Base-by-base conservation (phyloP, 164 flowering plant genomes). In the Vitis riparia region DNA sequence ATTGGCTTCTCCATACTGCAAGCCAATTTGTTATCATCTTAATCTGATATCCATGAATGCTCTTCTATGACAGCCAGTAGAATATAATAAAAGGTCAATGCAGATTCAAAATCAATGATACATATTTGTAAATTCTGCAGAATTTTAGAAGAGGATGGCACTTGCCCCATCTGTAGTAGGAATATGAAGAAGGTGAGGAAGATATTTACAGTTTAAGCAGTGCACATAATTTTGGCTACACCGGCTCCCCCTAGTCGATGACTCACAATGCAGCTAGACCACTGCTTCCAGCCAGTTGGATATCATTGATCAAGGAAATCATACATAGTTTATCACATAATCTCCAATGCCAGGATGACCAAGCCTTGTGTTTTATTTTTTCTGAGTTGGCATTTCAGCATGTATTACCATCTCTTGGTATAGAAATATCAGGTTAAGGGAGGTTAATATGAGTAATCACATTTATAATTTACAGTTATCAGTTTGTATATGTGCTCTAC, bases 101-200 rank as follows among this genome's bases (percentile, higher is more conserved):
- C 66, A 48, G 37, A 17, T 48, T 11, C 6, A 60, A 11, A 15
- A 15, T 63, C 55, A 50, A 11, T 63, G 29, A 49, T 50, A 17
- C n/a, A 63, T 56, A 3, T 27, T n/a, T 47, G 62, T 55, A 51
- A 49, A 13, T 23, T 51, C 49, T 74, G 71, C 86, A 87, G 91
- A 81, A 85, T 87, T 62, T 81, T 78, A 13, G 91, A 87, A 68
- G 84, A 69, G 32, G 84, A 77, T 55, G 86, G 86, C 44, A 75
- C 68, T 48, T 87, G 91, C 74, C 87, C 91, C 15, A 78, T 85
- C 37, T 87, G 91, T 62, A 77, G 87, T 3, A 76, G 86, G 72
- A 85, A 66, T 63, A 79, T 77, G 76, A 87, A 82, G 79, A 84
- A 82, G 70, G 89, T 85, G 72, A 82, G 78, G 71, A 87, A 67